Evolutionary conservation across 768 basidiomycete genomes (phyloP), one percentile per base, ranked within the genome.

Genomic region (Asterophora lycoperdoides): DNA sequence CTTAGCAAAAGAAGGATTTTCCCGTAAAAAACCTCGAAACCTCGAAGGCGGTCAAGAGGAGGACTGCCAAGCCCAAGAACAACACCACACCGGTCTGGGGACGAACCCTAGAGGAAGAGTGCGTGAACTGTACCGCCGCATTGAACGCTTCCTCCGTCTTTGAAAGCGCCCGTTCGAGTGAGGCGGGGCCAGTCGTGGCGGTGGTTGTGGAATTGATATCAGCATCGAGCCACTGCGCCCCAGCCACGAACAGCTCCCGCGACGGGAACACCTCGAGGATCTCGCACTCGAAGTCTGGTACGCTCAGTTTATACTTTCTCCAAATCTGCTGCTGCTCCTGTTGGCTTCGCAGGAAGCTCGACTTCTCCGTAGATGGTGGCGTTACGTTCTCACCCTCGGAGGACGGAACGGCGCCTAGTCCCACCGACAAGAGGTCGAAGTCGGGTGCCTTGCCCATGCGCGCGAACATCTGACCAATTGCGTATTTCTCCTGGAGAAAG

Each of bases 201-300:
- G 30, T 13, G 30, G 4, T 42, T 47, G 14, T 51, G 13, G 9
- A 2, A 3, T 3, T 13, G 30, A 2, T 13, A 9, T 48, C 56
- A 8, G 56, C 68, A 9, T 68, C 63, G n/a, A 86, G 66, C 84
- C 84, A 86, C 11, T 67, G 62, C 26, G 77, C 75, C 11, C 79
- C 80, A 4, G 60, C 61, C 11, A 67, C 52, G 54, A 87, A 87
- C 84, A 88, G 86, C 8, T 79, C 74, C 35, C 86, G 64, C 38
- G 79, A 77, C 1, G 81, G 79, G 60, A 87, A 88, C 5, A 82
- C 78, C 55, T 87, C 86, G 49, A 80, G 60, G 39, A 88, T 86
- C 50, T 85, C 81, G 56, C 83, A 81, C 43, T 77, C 70, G 59
- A 87, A 80, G n/a, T 79, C 77, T 17, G 79, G 75, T 0, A 76